Evolutionary conservation across 768 basidiomycete species (phyloP).

Genomic region (Trametes cingulata): DNA sequence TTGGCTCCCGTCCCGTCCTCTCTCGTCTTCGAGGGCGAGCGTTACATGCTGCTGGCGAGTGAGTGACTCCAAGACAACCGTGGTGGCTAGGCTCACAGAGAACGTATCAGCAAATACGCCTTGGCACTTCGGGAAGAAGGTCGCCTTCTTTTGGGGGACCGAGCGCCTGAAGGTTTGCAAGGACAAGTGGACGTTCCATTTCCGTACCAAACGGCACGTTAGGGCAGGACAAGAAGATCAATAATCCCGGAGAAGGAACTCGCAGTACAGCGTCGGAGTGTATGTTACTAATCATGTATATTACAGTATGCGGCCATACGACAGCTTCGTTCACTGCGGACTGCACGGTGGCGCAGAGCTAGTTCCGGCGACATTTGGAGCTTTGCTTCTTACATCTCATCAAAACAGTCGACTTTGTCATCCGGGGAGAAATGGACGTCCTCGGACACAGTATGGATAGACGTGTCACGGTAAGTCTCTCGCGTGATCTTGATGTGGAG

Average conservation of each 20-base stretch:
- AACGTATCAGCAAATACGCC: background rate
- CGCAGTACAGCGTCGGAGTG: background rate
- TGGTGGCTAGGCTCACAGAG: background rate
- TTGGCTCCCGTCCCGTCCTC: slow-evolving; percentile 1
- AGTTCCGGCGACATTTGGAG: no score
- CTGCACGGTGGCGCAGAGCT: no score
- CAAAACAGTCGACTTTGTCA: background rate
- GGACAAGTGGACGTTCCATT: slow-evolving; percentile 24
- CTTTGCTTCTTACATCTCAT: background rate
- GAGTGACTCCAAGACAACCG: background rate
- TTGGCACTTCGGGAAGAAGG: slow-evolving; percentile 21
- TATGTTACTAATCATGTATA: background rate
- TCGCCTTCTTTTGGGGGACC: slow-evolving; percentile 21
- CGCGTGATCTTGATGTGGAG: slow-evolving; percentile 3
- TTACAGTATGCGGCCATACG: no score
- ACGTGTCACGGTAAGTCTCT: background rate
- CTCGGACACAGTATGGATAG: background rate
- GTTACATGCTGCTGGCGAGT: slow-evolving; percentile 18
- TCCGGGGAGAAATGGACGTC: background rate
- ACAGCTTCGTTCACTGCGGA: no score
- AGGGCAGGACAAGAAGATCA: background rate
- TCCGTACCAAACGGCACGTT: background rate
- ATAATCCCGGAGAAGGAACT: background rate
- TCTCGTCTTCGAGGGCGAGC: slow-evolving; percentile 8
- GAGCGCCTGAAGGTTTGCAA: background rate